These are phyloP conservation scores for Globisporangium irregulare DNA, from an alignment of 352 stramenopile genomes.

Conservation along the genomic window DNA sequence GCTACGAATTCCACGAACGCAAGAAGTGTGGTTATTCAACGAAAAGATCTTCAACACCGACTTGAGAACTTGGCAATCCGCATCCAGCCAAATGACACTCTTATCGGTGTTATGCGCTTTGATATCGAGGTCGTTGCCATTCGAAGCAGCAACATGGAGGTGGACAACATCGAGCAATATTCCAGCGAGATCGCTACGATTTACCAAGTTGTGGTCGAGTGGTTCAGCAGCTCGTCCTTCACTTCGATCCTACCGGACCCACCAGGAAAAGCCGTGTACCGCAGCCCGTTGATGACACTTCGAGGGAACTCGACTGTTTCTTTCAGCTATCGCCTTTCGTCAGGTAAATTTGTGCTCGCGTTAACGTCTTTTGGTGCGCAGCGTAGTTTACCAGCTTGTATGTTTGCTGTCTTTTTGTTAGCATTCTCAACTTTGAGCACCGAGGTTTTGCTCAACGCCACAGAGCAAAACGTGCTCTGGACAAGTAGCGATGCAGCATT, in stretches of 20 bases:
- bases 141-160: background rate
- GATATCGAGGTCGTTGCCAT: conserved; percentile 19
- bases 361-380: background rate
- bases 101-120: conserved; percentile 25
- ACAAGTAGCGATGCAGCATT: conserved; percentile 21
- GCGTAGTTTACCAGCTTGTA: background rate
- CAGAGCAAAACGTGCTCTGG: conserved; percentile 25
- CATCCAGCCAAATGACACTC: conserved; percentile 18
- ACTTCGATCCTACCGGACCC: conserved; percentile 3
- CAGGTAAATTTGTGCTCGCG: conserved; percentile 19
- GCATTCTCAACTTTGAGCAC: conserved; percentile 35
- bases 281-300: conserved; percentile 24
- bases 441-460: conserved; percentile 35
- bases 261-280: conserved; percentile 24
- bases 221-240: conserved; percentile 19
- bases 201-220: conserved; percentile 27
- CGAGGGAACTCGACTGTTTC: conserved; percentile 23
- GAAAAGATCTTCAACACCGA: background rate
- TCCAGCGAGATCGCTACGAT: conserved; percentile 14
- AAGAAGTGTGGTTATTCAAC: background rate
- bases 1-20: background rate
- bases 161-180: conserved; percentile 18
- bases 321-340: conserved; percentile 35
- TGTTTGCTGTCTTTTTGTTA: conserved; percentile 14
- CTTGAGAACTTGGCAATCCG: conserved; percentile 18